Conservation (phyloP, 2,329 filamentous ascomycete species). For the Scytalidium lignicola region DNA sequence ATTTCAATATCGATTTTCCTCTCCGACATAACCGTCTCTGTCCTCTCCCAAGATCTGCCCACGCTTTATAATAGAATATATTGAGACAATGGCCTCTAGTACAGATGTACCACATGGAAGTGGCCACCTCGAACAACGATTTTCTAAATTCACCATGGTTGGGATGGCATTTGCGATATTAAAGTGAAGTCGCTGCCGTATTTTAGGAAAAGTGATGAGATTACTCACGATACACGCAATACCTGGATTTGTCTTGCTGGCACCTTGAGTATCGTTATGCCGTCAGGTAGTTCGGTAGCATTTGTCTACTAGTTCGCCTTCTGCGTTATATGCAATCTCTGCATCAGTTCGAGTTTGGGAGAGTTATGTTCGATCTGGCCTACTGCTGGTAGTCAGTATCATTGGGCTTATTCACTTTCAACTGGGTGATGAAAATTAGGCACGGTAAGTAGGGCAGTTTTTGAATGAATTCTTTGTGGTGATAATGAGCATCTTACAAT, state of each 20-base stretch:
- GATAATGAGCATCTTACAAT: too few relatives aligned
- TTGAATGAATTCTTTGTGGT: too few relatives aligned
- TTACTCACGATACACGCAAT: constrained; percentile 33
- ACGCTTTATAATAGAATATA: too few relatives aligned
- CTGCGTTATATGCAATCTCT: constrained; percentile 39
- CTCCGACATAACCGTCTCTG: too few relatives aligned
- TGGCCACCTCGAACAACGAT: constrained; percentile 31
- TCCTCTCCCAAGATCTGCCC: too few relatives aligned
- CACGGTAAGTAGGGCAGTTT: too few relatives aligned
- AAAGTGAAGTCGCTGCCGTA: constrained; percentile 24
- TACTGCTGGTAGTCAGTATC: constrained; percentile 42
- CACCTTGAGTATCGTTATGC: constrained; percentile 36
- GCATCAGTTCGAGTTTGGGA: constrained; percentile 36
- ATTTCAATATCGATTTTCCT: too few relatives aligned
- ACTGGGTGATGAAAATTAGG: constrained; percentile 32
- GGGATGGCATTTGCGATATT: constrained; percentile 39
- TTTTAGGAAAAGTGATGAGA: not conserved
- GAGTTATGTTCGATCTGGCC: constrained; percentile 41
- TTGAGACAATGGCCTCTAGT: too few relatives aligned
- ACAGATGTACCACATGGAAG: constrained; percentile 18
- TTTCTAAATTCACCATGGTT: constrained; percentile 38
- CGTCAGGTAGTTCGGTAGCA: constrained; percentile 36
- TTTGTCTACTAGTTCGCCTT: constrained; percentile 42
- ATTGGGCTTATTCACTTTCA: constrained; percentile 24
- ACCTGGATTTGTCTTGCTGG: constrained; percentile 27